phyloP scores from a whole-genome alignment of 1,284 basidiomycete genomes.

The Cronartium quercuum region DNA sequence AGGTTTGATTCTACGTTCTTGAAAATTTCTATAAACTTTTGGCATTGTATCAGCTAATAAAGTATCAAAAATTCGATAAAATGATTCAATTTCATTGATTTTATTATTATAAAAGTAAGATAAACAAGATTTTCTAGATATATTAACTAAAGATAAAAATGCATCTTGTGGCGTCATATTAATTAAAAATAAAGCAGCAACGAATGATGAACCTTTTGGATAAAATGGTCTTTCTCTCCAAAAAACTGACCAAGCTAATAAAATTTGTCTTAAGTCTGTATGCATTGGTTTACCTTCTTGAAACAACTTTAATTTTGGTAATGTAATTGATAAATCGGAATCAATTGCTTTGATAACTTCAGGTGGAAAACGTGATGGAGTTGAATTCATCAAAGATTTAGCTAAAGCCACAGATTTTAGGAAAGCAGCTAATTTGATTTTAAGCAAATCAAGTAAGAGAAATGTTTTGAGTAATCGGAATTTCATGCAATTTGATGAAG shows the following conservation, averaged over 20 bases:
- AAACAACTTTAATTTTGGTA: slow-evolving; percentile 86
- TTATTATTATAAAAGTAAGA: slow-evolving; percentile 74
- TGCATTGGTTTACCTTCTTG: slow-evolving; percentile 73
- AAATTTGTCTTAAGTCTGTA: slow-evolving; percentile 74
- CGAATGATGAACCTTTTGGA: slow-evolving; percentile 49
- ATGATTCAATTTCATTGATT: slow-evolving; percentile 69
- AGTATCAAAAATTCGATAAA: slow-evolving; percentile 75
- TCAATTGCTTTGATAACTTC: slow-evolving; percentile 68
- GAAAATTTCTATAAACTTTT: slow-evolving; percentile 91
- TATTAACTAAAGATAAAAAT: slow-evolving; percentile 79
- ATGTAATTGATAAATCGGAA: slow-evolving; percentile 67
- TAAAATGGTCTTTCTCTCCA: slow-evolving; percentile 50
- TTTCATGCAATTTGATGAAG: too few species aligned
- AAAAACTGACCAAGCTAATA: slow-evolving; percentile 85
- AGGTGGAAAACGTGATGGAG: slow-evolving; percentile 59
- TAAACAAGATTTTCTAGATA: slow-evolving; percentile 76
- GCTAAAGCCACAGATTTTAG: slow-evolving; percentile 21
- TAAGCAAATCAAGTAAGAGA: too few species aligned
- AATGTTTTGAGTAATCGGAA: too few species aligned
- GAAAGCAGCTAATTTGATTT: slow-evolving; percentile 7
- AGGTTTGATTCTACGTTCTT: slow-evolving; percentile 78
- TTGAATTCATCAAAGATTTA: slow-evolving; percentile 12
- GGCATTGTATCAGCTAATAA: slow-evolving; percentile 87
- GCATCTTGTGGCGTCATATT: slow-evolving; percentile 69
- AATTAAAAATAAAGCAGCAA: slow-evolving; percentile 82